These are phyloP conservation scores for Sanghuangporus weigelae DNA, from an alignment of 1,284 basidiomycete species.

Conservation along the genomic window DNA sequence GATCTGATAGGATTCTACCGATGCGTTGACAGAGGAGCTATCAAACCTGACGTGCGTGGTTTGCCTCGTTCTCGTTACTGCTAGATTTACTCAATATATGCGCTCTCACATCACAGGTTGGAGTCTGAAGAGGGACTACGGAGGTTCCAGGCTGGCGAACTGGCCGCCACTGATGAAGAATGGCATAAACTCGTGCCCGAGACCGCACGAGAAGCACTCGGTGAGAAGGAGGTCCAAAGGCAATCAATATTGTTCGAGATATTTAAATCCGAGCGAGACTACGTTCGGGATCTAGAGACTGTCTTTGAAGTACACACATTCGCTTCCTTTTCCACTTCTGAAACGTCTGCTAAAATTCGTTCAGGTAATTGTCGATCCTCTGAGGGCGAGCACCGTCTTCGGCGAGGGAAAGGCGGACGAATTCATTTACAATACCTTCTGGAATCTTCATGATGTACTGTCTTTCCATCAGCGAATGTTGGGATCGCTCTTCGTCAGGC, in stretches of 20 bases:
- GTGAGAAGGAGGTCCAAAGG: slow-evolving; percentile 66
- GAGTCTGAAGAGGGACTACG: slow-evolving; percentile 59
- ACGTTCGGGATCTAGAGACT: slow-evolving; percentile 67
- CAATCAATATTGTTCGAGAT: slow-evolving; percentile 81
- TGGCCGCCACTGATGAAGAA: slow-evolving; percentile 59
- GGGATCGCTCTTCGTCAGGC: slow-evolving; percentile 61
- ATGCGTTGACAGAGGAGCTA: slow-evolving; percentile 43
- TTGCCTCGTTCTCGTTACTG: background rate
- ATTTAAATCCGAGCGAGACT: slow-evolving; percentile 77
- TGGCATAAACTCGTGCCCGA: slow-evolving; percentile 74
- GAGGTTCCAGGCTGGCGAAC: slow-evolving; percentile 57
- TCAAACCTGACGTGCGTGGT: slow-evolving; percentile 48
- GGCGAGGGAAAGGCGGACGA: slow-evolving; percentile 41
- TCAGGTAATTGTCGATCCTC: slow-evolving; percentile 64
- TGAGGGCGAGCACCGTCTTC: slow-evolving; percentile 50
- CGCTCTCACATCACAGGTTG: slow-evolving; percentile 34
- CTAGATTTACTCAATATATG: background rate
- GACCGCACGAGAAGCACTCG: slow-evolving; percentile 61
- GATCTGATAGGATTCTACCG: slow-evolving; percentile 19
- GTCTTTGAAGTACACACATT: slow-evolving; percentile 50
- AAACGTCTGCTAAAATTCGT: slow-evolving; percentile 6
- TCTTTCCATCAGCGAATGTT: slow-evolving; percentile 62
- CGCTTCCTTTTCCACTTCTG: slow-evolving; percentile 1
- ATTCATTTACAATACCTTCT: slow-evolving; percentile 73
- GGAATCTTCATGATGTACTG: slow-evolving; percentile 61